phyloP scores from a whole-genome alignment of 306 rosid genomes.

The Cucurbita ficifolia region DNA sequence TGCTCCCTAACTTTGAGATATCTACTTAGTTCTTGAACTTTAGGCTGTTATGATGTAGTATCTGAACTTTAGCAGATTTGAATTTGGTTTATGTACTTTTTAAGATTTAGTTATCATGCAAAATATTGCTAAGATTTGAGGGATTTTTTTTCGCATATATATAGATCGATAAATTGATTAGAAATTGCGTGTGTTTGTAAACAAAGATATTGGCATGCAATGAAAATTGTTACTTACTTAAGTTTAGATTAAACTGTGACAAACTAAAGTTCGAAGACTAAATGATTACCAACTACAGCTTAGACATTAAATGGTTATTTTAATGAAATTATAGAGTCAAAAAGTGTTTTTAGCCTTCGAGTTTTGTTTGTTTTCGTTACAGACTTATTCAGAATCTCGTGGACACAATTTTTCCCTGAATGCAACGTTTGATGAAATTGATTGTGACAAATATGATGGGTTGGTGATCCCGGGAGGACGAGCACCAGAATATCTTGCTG shows the following conservation, averaged over 20 bases:
- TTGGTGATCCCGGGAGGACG: constrained; percentile 77
- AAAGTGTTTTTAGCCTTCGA: neutral
- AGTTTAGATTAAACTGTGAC: neutral
- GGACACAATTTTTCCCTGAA: constrained; percentile 80
- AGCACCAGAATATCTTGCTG: constrained; percentile 84
- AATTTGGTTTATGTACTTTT: neutral
- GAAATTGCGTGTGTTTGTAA: neutral
- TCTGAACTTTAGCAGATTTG: neutral
- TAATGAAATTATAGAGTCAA: neutral
- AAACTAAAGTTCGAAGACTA: neutral
- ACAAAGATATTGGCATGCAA: neutral
- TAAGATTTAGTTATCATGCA: too few species aligned
- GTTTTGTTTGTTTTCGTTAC: constrained; percentile 10
- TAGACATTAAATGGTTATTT: neutral
- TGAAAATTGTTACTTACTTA: too few species aligned
- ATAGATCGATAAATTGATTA: neutral
- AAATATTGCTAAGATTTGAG: neutral
- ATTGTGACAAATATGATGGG: constrained; percentile 51
- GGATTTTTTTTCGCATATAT: too few species aligned
- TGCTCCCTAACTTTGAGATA: neutral
- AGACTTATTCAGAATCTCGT: constrained; percentile 49
- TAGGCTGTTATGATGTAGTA: neutral
- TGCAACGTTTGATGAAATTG: constrained; percentile 66
- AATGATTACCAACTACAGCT: neutral
- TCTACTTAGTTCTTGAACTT: neutral